Evolutionary conservation across 2,329 filamentous ascomycete species (phyloP).

Genomic region (Phaeosphaeriaceae sp.): DNA sequence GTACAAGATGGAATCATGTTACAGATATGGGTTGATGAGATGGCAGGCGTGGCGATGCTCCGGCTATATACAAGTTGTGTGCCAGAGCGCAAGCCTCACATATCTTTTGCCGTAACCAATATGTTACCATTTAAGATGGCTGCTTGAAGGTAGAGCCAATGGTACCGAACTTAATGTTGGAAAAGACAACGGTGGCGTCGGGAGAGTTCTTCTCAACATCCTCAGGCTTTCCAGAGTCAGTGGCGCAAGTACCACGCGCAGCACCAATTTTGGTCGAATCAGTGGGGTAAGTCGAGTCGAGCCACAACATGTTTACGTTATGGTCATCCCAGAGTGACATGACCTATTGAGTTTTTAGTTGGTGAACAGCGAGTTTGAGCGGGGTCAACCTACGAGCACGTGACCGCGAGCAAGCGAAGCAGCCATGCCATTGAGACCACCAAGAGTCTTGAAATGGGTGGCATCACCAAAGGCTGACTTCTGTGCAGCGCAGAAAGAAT

Average conservation of each 20-base stretch:
- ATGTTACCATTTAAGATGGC: slow-evolving; percentile 28
- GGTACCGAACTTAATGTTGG: slow-evolving; percentile 50
- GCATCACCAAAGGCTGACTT: slow-evolving; percentile 63
- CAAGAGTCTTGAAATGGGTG: slow-evolving; percentile 60
- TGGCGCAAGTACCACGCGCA: slow-evolving; percentile 47
- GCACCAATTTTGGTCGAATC: slow-evolving; percentile 43
- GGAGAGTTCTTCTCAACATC: slow-evolving; percentile 46
- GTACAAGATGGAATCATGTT: no score
- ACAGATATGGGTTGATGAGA: no score
- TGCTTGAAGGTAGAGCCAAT: slow-evolving; percentile 48
- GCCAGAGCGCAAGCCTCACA: no score
- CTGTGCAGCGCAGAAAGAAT: slow-evolving; percentile 63
- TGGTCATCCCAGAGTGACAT: slow-evolving; percentile 71
- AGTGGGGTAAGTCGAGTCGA: slow-evolving; percentile 70
- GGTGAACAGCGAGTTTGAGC: no score
- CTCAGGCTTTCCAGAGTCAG: slow-evolving; percentile 44
- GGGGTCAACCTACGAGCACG: no score
- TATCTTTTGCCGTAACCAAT: no score
- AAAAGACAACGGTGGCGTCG: slow-evolving; percentile 45
- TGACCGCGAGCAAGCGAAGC: slow-evolving; percentile 63
- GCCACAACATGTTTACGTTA: slow-evolving; percentile 74
- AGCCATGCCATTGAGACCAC: slow-evolving; percentile 64
- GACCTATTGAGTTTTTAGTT: background rate
- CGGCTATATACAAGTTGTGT: no score
- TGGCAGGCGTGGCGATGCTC: no score